A percentile compares a stretch with the other conserved stretches of the same genome.
Evolutionary conservation across 2,329 filamentous ascomycete genomes (phyloP).

Genomic region (Fusarium armeniacum): DNA sequence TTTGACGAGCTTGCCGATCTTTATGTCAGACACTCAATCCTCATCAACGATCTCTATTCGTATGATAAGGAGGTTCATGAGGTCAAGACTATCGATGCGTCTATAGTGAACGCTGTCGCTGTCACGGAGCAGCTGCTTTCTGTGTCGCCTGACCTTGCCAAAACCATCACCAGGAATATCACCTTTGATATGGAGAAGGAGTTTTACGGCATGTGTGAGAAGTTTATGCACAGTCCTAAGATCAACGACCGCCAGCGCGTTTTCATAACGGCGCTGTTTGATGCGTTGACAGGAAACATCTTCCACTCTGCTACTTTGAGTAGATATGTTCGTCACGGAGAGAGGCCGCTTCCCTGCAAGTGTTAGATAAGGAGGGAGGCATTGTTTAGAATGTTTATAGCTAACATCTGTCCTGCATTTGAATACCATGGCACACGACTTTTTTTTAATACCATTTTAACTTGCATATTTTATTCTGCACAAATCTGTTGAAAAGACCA

Average conservation of each 20-base stretch:
- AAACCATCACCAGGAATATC: conserved; percentile 6
- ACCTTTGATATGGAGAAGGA: conserved; percentile 32
- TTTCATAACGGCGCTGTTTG: conserved; percentile 13
- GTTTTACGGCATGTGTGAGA: conserved; percentile 19
- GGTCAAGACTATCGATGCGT: not conserved
- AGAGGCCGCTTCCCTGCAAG: conserved; percentile 6
- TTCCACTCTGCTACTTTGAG: conserved; percentile 31
- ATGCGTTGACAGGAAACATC: conserved; percentile 17
- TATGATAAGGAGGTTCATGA: conserved; percentile 34
- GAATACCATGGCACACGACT: not conserved
- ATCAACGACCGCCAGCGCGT: conserved; percentile 8
- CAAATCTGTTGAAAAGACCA: not conserved
- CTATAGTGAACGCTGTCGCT: conserved; percentile 23
- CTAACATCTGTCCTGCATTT: not conserved
- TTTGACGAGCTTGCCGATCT: conserved; percentile 21
- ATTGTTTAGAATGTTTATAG: not conserved
- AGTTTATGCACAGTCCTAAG: not conserved
- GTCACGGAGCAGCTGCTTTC: conserved; percentile 20
- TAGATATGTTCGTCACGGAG: conserved; percentile 21
- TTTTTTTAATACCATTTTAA: not conserved
- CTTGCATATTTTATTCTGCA: not conserved
- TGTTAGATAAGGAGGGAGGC: not conserved
- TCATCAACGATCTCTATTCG: conserved; percentile 30
- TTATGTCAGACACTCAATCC: conserved; percentile 13
- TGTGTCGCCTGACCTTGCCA: conserved; percentile 9